Conservation (phyloP, 2,329 filamentous ascomycete genomes). For the Xylaria sp. region DNA sequence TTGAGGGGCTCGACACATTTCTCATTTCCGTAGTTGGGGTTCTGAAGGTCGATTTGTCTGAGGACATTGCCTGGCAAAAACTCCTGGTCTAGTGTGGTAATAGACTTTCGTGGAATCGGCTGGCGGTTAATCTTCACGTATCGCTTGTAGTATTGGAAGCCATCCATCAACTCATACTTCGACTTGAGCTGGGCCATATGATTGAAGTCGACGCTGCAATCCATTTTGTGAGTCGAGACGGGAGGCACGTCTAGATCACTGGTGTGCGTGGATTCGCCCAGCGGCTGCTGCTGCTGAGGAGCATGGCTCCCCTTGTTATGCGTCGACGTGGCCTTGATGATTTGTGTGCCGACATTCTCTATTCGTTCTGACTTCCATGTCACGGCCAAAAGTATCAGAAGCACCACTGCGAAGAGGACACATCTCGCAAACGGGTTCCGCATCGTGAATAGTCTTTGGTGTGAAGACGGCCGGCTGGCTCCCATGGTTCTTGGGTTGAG, state of each 20-base stretch:
- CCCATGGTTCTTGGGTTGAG: constrained; percentile 51
- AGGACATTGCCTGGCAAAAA: constrained; percentile 59
- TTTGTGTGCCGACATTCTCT: constrained; percentile 54
- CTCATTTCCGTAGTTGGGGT: constrained; percentile 55
- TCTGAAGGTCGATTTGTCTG: constrained; percentile 60
- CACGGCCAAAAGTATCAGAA: constrained; percentile 57
- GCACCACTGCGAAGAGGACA: constrained; percentile 56
- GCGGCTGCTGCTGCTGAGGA: constrained; percentile 50
- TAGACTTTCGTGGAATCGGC: constrained; percentile 60
- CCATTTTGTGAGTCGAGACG: constrained; percentile 54
- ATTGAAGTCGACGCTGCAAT: constrained; percentile 62
- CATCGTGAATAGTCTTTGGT: constrained; percentile 60
- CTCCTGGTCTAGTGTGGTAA: constrained; percentile 62
- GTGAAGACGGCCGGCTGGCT: constrained; percentile 53
- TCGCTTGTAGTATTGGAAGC: constrained; percentile 67
- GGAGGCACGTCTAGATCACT: constrained; percentile 49
- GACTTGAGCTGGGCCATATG: constrained; percentile 59
- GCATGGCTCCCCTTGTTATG: constrained; percentile 51
- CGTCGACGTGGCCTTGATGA: constrained; percentile 55
- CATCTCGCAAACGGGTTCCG: constrained; percentile 61
- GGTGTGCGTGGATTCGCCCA: constrained; percentile 45
- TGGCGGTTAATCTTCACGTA: constrained; percentile 64
- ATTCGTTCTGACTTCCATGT: constrained; percentile 57
- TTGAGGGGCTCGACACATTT: constrained; percentile 62
- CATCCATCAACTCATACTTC: constrained; percentile 60